A percentile compares a stretch with the other conserved stretches of the same genome.
Evolutionary conservation across 208 protist genomes (phyloP).

Genomic region (Herpetomonas samuelpessoai): DNA sequence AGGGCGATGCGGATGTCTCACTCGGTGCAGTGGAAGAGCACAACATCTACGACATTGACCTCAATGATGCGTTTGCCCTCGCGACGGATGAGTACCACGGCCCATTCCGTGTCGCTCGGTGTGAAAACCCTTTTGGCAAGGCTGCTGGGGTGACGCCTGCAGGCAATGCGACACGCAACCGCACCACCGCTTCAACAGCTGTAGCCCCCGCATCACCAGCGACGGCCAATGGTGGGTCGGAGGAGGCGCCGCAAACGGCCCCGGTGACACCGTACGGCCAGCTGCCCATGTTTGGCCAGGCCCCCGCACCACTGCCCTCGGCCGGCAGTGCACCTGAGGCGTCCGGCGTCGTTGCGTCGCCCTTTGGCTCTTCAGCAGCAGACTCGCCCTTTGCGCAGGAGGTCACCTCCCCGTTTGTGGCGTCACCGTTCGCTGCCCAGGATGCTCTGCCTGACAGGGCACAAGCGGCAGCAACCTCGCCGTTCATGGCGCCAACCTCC

Average conservation of each 20-base stretch:
- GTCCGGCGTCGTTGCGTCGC: conserved; percentile 31
- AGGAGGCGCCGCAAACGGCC: conserved; percentile 31
- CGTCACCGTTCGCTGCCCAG: conserved; percentile 33
- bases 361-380: conserved; percentile 22
- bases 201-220: conserved; percentile 14
- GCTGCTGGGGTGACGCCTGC: conserved; percentile 9
- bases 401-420: conserved; percentile 19
- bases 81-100: conserved; percentile 38
- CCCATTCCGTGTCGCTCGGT: conserved; percentile 38
- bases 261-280: conserved; percentile 77
- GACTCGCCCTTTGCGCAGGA: conserved; percentile 30
- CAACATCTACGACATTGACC: conserved; percentile 19
- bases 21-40: background rate
- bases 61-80: conserved; percentile 48
- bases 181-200: too few relatives aligned
- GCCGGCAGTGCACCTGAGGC: background rate
- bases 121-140: conserved; percentile 52
- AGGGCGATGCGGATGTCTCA: background rate
- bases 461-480: background rate
- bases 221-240: conserved; percentile 5
- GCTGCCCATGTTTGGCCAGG: conserved; percentile 76
- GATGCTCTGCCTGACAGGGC: background rate
- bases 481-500: background rate
- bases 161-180: too few relatives aligned
- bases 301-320: conserved; percentile 6